Evolutionary conservation across 2,329 filamentous ascomycete species (phyloP), one percentile per base, ranked within the genome.

Genomic region (Metarhizium anisopliae): DNA sequence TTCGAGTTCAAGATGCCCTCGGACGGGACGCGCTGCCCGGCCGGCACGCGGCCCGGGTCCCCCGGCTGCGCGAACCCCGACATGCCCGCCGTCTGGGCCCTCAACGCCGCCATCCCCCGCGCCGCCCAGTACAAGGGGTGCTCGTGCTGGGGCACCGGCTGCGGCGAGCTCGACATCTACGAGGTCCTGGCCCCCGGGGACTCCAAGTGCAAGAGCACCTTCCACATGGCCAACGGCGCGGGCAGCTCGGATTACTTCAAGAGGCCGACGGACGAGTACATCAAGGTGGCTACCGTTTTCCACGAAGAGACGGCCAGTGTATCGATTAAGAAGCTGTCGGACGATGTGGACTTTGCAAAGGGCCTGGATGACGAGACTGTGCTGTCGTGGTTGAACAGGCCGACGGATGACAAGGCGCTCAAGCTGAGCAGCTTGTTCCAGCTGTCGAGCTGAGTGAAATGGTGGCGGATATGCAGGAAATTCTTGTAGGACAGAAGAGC

Each of bases 111-210:
- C 58, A 89, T 92, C 59, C 83, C 87, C 30, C 83, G 84, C 58
- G 84, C 85, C 5, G 73, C 79, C 5, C 87, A 91, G 68, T 91
- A 91, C 72, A 77, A 78, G 59, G 72, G 72, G 2, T 92, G 88
- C 76, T 87, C 82, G 57, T 92, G 89, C 77, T 91, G 87, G 87
- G 70, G 70, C 13, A 76, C 72, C 66, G 64, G 82, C 42, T 91
- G 88, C 66, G 87, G 86, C 63, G 89, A 93, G 72, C 81, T 87
- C 59, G 89, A 93, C 64, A 77, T 91, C 54, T 84, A 86, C 64
- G 89, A 92, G 72, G 78, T 89, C 29, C 80, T 92, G 45, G 76
- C 79, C 58, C 68, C 77, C 1, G 87, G 87, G 32, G 82, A 86
- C 67, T 77, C 73, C 47, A 82, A 82, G 64, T 81, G 82, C 71